Conservation (phyloP, 768 basidiomycete genomes). For the Podaxis sp. region DNA sequence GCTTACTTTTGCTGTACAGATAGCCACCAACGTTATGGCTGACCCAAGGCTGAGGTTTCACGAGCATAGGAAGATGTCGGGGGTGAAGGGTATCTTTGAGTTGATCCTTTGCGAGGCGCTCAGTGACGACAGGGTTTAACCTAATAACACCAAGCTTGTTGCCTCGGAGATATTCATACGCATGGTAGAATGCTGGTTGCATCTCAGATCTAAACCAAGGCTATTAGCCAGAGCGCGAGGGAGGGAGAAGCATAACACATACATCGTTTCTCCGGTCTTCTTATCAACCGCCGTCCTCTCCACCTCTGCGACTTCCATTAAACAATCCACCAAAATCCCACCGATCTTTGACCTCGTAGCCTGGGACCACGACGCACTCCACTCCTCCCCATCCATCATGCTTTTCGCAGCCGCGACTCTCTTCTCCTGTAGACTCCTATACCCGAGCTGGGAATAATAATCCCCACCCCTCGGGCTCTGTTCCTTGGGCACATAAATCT, state of each 20-base stretch:
- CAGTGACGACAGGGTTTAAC: conserved; percentile 77
- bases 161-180: conserved; percentile 92
- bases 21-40: conserved; percentile 79
- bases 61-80: conserved; percentile 93
- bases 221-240: conserved; percentile 4
- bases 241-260: conserved; percentile 27
- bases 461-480: conserved; percentile 31
- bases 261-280: conserved; percentile 59
- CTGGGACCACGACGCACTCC: conserved; percentile 86
- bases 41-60: conserved; percentile 88
- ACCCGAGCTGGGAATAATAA: conserved; percentile 61
- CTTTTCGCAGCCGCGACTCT: conserved; percentile 65
- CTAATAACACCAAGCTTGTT: conserved; percentile 91
- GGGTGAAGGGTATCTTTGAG: conserved; percentile 78
- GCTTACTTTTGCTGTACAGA: conserved; percentile 70
- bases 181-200: conserved; percentile 89
- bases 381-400: conserved; percentile 63
- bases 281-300: conserved; percentile 57
- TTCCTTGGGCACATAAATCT: conserved; percentile 46
- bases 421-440: conserved; percentile 59
- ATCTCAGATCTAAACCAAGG: conserved; percentile 53
- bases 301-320: conserved; percentile 85
- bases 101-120: conserved; percentile 73
- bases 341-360: conserved; percentile 74
- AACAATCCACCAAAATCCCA: conserved; percentile 73